A percentile compares a stretch with the other conserved stretches of the same genome.
phyloP scores from a whole-genome alignment of 1,284 basidiomycete species.

The Ceratobasidium sp. region DNA sequence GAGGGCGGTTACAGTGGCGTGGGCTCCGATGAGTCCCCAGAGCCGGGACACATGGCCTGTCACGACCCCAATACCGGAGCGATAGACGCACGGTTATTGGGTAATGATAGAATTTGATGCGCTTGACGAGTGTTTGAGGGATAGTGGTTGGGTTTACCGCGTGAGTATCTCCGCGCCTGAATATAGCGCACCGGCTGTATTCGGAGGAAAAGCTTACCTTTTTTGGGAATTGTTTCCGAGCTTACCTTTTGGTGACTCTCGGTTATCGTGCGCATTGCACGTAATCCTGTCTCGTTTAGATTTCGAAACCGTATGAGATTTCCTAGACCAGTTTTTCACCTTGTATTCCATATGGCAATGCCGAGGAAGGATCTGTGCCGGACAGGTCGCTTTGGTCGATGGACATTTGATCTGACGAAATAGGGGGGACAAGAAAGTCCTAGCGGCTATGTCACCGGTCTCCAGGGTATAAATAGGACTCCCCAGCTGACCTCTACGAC shows the following conservation, averaged over 20 bases:
- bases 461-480: conserved; percentile 7
- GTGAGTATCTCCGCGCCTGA: background rate
- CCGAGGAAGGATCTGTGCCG: background rate
- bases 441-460: background rate
- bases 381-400: background rate
- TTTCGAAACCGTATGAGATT: background rate
- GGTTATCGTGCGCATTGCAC: background rate
- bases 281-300: background rate
- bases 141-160: background rate
- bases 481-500: background rate
- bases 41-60: background rate
- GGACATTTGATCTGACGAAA: background rate
- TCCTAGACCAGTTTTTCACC: background rate
- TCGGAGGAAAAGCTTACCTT: background rate
- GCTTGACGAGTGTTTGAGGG: no score
- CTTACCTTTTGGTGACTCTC: background rate
- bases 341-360: background rate
- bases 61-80: background rate
- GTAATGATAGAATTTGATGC: background rate
- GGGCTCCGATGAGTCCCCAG: background rate
- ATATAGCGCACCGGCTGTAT: background rate
- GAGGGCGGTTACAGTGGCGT: background rate
- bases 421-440: background rate
- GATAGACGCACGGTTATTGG: background rate
- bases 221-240: background rate